A percentile compares a stretch with the other conserved stretches of the same genome.
phyloP scores from a whole-genome alignment of 495 filamentous ascomycete genomes.

The Antarctomyces pellizariae region DNA sequence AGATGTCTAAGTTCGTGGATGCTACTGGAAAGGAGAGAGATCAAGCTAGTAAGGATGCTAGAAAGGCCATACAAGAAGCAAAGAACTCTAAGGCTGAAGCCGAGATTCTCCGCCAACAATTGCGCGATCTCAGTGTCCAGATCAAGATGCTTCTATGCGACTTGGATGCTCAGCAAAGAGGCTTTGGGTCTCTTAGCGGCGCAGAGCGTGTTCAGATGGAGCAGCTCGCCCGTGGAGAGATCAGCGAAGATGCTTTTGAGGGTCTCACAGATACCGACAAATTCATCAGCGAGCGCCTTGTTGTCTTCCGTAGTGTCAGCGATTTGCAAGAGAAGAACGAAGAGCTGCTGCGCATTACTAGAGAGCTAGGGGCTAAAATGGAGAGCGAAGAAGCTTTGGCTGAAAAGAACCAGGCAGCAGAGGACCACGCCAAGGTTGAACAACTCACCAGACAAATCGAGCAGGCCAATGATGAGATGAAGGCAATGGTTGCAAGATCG shows the following conservation, averaged over 20 bases:
- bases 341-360: slow-evolving; percentile 54
- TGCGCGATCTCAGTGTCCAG: slow-evolving; percentile 79
- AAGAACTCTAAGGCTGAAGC: slow-evolving; percentile 47
- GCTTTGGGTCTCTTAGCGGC: slow-evolving; percentile 42
- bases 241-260: slow-evolving; percentile 36
- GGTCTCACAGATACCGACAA: slow-evolving; percentile 58
- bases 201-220: slow-evolving; percentile 43
- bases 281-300: slow-evolving; percentile 65
- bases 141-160: slow-evolving; percentile 75
- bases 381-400: slow-evolving; percentile 67
- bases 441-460: slow-evolving; percentile 40
- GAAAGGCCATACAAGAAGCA: slow-evolving; percentile 52
- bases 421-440: slow-evolving; percentile 51
- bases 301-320: slow-evolving; percentile 57
- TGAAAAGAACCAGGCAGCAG: slow-evolving; percentile 39
- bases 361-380: slow-evolving; percentile 70
- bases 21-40: slow-evolving; percentile 36
- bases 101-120: slow-evolving; percentile 58
- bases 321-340: slow-evolving; percentile 80
- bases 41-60: slow-evolving; percentile 30
- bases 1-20: slow-evolving; percentile 49
- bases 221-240: slow-evolving; percentile 40
- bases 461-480: slow-evolving; percentile 41
- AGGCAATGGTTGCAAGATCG: slow-evolving; percentile 50
- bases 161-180: slow-evolving; percentile 54